Percentiles rank a stretch among this genome's conserved stretches.
These are phyloP conservation scores for Eruca vesicaria DNA, from an alignment of 441 rosid genomes.

Conservation along the genomic window DNA sequence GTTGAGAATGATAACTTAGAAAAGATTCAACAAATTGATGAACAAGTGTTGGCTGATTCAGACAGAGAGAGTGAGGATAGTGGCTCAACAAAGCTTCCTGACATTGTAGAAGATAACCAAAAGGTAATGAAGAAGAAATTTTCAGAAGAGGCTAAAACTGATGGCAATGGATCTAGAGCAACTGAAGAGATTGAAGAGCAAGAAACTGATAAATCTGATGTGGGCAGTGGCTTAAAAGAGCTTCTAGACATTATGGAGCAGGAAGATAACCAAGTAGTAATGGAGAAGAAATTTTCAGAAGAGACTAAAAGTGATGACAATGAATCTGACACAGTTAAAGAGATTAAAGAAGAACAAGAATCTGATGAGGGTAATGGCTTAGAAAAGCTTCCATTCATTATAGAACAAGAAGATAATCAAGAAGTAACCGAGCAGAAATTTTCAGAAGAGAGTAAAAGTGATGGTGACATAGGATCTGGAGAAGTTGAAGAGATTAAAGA, in stretches of 20 bases:
- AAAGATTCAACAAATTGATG: background rate
- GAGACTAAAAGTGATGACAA: no score
- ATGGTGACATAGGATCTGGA: background rate
- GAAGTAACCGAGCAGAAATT: conserved; percentile 7
- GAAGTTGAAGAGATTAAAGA: background rate
- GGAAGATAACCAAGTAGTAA: background rate
- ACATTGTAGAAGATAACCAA: background rate
- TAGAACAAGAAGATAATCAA: background rate
- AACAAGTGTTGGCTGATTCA: background rate
- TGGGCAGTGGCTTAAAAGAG: background rate
- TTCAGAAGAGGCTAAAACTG: conserved; percentile 1
- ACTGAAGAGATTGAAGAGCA: background rate
- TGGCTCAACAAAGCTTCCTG: background rate
- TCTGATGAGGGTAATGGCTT: background rate
- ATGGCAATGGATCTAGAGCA: background rate
- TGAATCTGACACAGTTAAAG: background rate
- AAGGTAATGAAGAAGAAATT: conserved; percentile 1
- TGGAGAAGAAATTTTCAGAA: conserved; percentile 4
- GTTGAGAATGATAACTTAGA: background rate
- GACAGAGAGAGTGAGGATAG: no score
- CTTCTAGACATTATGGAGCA: background rate
- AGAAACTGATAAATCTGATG: background rate
- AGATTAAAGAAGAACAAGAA: background rate
- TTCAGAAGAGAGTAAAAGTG: background rate
- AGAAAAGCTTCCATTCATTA: background rate